Evolutionary conservation across 1,284 basidiomycete genomes (phyloP).

Genomic region (Volvariella surrecta): DNA sequence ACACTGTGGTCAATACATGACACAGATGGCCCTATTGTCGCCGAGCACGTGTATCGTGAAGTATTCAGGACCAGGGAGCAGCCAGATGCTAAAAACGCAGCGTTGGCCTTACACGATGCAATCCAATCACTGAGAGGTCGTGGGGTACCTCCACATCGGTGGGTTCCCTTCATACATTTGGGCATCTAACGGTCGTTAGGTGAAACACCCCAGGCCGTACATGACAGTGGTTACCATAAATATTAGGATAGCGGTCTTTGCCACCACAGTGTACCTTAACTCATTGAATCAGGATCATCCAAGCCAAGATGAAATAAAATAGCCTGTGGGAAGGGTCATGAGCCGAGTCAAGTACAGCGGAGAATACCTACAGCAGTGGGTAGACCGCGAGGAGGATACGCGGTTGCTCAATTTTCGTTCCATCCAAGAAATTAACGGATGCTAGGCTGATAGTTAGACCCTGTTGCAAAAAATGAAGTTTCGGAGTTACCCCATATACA

Average conservation of each 20-base stretch:
- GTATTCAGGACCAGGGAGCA: constrained; percentile 11
- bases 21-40: constrained; percentile 17
- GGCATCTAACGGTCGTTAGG: constrained; percentile 10
- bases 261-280: too few relatives aligned
- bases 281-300: constrained; percentile 91
- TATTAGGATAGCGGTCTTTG: too few relatives aligned
- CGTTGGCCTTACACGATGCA: constrained; percentile 16
- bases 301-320: constrained; percentile 81
- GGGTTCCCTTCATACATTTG: constrained; percentile 21
- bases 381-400: constrained; percentile 89
- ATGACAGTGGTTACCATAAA: too few relatives aligned
- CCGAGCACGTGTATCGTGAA: constrained; percentile 15
- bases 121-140: constrained; percentile 13
- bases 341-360: constrained; percentile 3
- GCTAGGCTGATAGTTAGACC: too few relatives aligned
- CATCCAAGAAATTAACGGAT: constrained; percentile 89
- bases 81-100: constrained; percentile 11
- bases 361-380: constrained; percentile 65
- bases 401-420: constrained; percentile 84
- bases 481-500: constrained; percentile 93
- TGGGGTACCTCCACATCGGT: constrained; percentile 14
- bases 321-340: constrained; percentile 33
- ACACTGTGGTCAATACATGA: constrained; percentile 26
- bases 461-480: too few relatives aligned
- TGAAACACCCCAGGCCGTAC: too few relatives aligned